Evolutionary conservation across 2,329 filamentous ascomycete species (phyloP).

Genomic region (Penicillium sp.): DNA sequence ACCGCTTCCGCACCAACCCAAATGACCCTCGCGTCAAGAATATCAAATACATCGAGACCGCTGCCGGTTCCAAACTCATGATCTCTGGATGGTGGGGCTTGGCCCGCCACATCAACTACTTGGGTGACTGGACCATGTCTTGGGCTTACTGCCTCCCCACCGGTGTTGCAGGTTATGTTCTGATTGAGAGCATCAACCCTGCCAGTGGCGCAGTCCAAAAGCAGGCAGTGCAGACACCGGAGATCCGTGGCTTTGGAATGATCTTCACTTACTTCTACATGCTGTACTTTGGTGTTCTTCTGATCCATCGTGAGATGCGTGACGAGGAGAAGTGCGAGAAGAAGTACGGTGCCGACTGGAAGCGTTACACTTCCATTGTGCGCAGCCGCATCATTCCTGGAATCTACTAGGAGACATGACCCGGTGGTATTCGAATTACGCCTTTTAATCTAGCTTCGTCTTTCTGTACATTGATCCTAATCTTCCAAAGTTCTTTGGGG

Average conservation of each 20-base stretch:
- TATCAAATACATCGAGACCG: slow-evolving; percentile 83
- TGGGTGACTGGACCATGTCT: slow-evolving; percentile 91
- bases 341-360: slow-evolving; percentile 94
- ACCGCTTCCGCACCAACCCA: slow-evolving; percentile 86
- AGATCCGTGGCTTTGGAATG: slow-evolving; percentile 79
- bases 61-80: slow-evolving; percentile 76
- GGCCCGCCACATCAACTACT: slow-evolving; percentile 91
- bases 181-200: slow-evolving; percentile 54
- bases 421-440: neutral
- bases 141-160: slow-evolving; percentile 91
- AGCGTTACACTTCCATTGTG: slow-evolving; percentile 81
- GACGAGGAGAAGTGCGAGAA: slow-evolving; percentile 88
- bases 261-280: slow-evolving; percentile 94
- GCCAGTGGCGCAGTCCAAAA: slow-evolving; percentile 65
- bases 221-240: slow-evolving; percentile 71
- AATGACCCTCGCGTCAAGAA: slow-evolving; percentile 76
- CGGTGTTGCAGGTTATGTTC: slow-evolving; percentile 76
- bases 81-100: slow-evolving; percentile 91
- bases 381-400: slow-evolving; percentile 81
- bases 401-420: slow-evolving; percentile 62
- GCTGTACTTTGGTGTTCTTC: slow-evolving; percentile 82
- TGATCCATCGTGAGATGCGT: slow-evolving; percentile 81
- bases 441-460: neutral
- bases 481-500: neutral
- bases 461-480: neutral